Evolutionary conservation across 2,329 filamentous ascomycete genomes (phyloP).

Genomic region (Penicillium sp.): DNA sequence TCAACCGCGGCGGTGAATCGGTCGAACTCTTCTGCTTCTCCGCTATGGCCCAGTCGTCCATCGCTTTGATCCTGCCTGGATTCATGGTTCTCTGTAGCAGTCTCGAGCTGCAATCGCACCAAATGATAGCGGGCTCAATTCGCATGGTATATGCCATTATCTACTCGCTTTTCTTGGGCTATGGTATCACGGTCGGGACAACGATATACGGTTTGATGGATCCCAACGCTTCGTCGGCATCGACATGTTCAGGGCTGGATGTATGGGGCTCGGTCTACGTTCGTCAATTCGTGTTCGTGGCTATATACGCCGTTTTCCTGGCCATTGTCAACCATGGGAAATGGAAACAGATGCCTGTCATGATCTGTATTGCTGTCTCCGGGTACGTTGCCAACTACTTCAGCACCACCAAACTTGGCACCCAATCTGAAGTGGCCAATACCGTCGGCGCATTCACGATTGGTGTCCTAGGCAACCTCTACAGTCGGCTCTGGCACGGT

Average conservation of each 20-base stretch:
- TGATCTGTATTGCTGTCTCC: slow-evolving; percentile 69
- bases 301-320: slow-evolving; percentile 69
- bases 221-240: slow-evolving; percentile 49
- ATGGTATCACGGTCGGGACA: slow-evolving; percentile 66
- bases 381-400: slow-evolving; percentile 78
- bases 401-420: slow-evolving; percentile 63
- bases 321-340: slow-evolving; percentile 80
- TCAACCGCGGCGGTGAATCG: slow-evolving; percentile 39
- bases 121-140: slow-evolving; percentile 68
- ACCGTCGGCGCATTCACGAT: slow-evolving; percentile 74
- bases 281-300: slow-evolving; percentile 69
- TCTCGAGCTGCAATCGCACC: slow-evolving; percentile 66
- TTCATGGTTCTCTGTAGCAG: slow-evolving; percentile 60
- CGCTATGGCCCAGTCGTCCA: slow-evolving; percentile 67
- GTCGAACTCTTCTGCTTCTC: slow-evolving; percentile 65
- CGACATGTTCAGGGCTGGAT: slow-evolving; percentile 51
- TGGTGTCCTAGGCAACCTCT: slow-evolving; percentile 76
- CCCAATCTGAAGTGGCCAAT: slow-evolving; percentile 71
- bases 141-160: slow-evolving; percentile 73
- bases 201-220: slow-evolving; percentile 62
- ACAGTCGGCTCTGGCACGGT: slow-evolving; percentile 69
- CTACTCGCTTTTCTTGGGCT: slow-evolving; percentile 69
- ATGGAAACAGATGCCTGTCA: slow-evolving; percentile 73
- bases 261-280: slow-evolving; percentile 42
- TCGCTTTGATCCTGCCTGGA: slow-evolving; percentile 69